A percentile compares a stretch with the other conserved stretches of the same genome.
phyloP scores from a whole-genome alignment of 306 rosid genomes.

The Prinsepia uniflora region DNA sequence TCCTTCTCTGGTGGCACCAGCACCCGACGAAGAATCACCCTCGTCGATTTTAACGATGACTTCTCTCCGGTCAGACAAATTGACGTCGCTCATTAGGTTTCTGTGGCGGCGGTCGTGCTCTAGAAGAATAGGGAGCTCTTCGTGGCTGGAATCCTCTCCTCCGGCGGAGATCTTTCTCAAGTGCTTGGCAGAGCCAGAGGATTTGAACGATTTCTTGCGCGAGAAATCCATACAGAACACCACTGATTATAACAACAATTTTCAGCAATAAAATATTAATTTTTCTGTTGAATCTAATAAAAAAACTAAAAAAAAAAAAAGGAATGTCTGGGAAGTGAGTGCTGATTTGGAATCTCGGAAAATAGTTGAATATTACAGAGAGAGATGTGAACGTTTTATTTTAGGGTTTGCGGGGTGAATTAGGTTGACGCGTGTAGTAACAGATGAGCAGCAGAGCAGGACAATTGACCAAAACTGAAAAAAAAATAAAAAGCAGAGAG shows the following conservation, averaged over 20 bases:
- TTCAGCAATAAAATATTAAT: slow-evolving; percentile 5
- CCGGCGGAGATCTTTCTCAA: slow-evolving; percentile 32
- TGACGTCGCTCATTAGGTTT: slow-evolving; percentile 18
- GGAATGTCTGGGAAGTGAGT: neutral
- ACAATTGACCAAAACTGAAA: too few relatives aligned
- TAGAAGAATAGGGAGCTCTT: slow-evolving; percentile 53
- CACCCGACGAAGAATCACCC: slow-evolving; percentile 13
- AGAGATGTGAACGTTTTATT: neutral
- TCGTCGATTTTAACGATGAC: slow-evolving; percentile 61
- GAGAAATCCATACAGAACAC: slow-evolving; percentile 51
- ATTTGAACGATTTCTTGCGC: slow-evolving; percentile 53
- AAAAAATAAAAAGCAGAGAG: too few relatives aligned
- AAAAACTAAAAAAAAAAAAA: neutral
- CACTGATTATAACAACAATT: neutral
- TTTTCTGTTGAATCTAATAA: neutral
- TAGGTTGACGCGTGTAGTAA: slow-evolving; percentile 39
- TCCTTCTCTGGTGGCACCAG: neutral
- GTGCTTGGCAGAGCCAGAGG: slow-evolving; percentile 38
- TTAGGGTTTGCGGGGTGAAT: neutral
- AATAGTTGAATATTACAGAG: neutral
- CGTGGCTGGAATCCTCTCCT: slow-evolving; percentile 22
- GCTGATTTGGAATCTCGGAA: slow-evolving; percentile 4
- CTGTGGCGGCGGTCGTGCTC: slow-evolving; percentile 32
- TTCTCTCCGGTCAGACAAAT: slow-evolving; percentile 25
- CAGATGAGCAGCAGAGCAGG: neutral